These are phyloP conservation scores for Triglochin maritima DNA, from an alignment of 106 monocot genomes.

Conservation along the genomic window DNA sequence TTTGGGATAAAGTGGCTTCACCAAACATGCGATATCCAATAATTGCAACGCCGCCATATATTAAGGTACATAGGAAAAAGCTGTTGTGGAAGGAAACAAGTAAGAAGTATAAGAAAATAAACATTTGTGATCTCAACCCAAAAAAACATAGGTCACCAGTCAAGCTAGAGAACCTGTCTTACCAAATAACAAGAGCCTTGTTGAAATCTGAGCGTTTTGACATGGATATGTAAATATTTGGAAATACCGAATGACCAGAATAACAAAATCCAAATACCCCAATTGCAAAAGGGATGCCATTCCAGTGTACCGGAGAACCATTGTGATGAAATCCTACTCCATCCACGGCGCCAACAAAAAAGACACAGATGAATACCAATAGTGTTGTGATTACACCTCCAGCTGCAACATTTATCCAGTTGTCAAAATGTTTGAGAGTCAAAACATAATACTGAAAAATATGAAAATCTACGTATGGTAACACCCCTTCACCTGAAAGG, in stretches of 20 bases:
- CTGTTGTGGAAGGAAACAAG: constrained; percentile 20
- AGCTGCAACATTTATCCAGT: constrained; percentile 28
- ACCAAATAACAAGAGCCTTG: constrained; percentile 50
- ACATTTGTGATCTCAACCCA: background rate
- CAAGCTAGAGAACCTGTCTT: background rate
- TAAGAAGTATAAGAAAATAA: background rate
- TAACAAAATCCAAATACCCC: constrained; percentile 95
- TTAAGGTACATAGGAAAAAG: constrained; percentile 65
- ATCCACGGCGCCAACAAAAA: constrained; percentile 41
- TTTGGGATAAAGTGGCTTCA: constrained; percentile 60
- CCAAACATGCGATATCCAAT: constrained; percentile 89
- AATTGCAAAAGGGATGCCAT: constrained; percentile 75
- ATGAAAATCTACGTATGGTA: constrained; percentile 1
- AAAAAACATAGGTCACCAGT: background rate
- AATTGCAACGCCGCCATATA: constrained; percentile 61
- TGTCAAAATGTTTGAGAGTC: no score
- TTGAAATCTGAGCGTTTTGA: constrained; percentile 64
- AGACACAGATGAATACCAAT: constrained; percentile 59
- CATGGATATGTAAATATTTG: constrained; percentile 95
- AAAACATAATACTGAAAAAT: background rate
- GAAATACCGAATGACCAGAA: constrained; percentile 90
- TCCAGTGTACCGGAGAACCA: constrained; percentile 53
- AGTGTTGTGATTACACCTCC: constrained; percentile 79
- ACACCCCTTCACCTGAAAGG: constrained; percentile 42
- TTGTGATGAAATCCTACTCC: constrained; percentile 56